Evolutionary conservation across 1,284 basidiomycete species (phyloP), one percentile per base, ranked within the genome.

Genomic region (Fomitopsis schrenkii): DNA sequence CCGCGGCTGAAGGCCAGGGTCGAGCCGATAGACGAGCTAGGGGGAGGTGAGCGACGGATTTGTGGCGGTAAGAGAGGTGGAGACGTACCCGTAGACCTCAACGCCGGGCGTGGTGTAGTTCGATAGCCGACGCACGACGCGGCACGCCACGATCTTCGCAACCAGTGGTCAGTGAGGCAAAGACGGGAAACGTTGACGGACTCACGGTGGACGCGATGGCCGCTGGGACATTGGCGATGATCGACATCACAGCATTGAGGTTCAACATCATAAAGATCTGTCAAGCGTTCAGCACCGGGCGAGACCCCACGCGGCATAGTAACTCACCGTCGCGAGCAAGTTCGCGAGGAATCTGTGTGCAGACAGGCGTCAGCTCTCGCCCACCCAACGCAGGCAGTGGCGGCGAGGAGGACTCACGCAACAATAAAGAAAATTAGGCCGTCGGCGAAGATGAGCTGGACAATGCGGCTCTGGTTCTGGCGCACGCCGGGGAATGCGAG

Each of bases 391-490:
- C 45, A 14, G 10, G 62, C 61, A 30, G 53, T 40, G 58, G 53
- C 40, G 7, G 10, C 10, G 10, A 2, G 40, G 33, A 56, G 57
- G 15, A 78, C 88, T 72, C 71, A 90, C 85, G 88, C 90, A 59
- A 91, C 83, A 62, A 84, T 73, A 71, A 91, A 91, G 75, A 85
- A 91, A 59, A 90, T 86, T 57, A 91, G 70, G 14, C 89, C 88
- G 66, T 90, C 88, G 7, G 76, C 75, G 69, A 91, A 90, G 62
- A 91, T 86, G 60, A 90, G 79, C 36, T 75, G 78, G 42, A 88
- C 83, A 30, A 91, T 83, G 55, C 76, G 80, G 15, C 85, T 86
- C 33, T 81, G 78, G 48, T 75, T 64, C 54, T 63, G 67, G 30
- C 77, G 77, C 28, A 66, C 71, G 7, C 71, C 66, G 40, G 73